phyloP scores from a whole-genome alignment of 2,329 filamentous ascomycete genomes.

The Ploettnerulaceae sp. region DNA sequence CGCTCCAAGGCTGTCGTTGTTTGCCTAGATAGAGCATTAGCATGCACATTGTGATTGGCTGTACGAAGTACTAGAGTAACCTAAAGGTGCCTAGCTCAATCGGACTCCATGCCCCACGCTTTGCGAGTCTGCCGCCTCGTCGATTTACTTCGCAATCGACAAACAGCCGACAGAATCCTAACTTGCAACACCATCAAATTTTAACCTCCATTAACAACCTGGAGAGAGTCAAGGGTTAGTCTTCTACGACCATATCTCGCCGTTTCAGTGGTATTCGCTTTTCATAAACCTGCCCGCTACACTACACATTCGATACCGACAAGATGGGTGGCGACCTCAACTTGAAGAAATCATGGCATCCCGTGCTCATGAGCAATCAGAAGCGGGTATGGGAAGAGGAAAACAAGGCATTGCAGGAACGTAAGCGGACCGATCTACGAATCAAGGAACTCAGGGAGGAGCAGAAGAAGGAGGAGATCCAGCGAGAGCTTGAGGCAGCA shows the following conservation, averaged over 20 bases:
- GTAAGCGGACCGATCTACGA: constrained; percentile 87
- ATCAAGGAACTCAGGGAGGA: constrained; percentile 93
- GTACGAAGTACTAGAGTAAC: no score
- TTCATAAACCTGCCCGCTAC: not conserved
- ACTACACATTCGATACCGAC: constrained; percentile 29
- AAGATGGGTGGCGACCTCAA: constrained; percentile 95
- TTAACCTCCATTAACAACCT: no score
- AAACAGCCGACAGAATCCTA: no score
- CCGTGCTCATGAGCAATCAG: constrained; percentile 85
- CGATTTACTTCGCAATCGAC: not conserved
- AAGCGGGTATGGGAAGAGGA: constrained; percentile 87
- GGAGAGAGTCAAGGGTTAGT: no score
- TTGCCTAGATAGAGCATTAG: constrained; percentile 1
- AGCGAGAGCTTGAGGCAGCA: constrained; percentile 81
- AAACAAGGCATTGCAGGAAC: constrained; percentile 86
- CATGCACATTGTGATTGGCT: constrained; percentile 5
- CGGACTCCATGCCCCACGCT: not conserved
- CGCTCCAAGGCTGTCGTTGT: constrained; percentile 7
- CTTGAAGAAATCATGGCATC: constrained; percentile 93
- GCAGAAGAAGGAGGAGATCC: constrained; percentile 84
- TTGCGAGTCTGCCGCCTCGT: not conserved
- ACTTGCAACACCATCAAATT: not conserved
- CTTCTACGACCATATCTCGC: no score
- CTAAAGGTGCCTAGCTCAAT: not conserved
- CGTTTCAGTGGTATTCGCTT: no score